Evolutionary conservation across 192 early-diverging fungal genomes (phyloP), one percentile per base, ranked within the genome.

Genomic region (Coemansia sp.): DNA sequence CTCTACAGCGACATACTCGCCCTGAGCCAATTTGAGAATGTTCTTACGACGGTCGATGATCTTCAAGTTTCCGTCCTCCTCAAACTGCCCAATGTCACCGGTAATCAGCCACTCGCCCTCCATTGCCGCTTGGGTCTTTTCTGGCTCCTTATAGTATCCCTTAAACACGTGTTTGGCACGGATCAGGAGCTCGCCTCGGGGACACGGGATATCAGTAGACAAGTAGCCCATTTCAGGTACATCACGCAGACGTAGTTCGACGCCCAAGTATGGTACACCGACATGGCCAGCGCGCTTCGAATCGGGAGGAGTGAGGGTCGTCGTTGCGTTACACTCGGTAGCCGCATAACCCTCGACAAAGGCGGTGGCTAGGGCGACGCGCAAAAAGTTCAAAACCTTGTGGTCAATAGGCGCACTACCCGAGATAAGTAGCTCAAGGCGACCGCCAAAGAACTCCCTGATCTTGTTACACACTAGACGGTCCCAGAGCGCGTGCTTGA

Each of bases 1-100:
- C 83, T 98, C 97, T 36, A 94, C 91, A 4, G 96, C 95, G 65
- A 98, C 89, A 72, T 94, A 98, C 79, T 96, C 94, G 63, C 97
- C 96, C 70, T 96, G 94, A 20, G 92, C 83, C 53, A 97, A 83
- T 79, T 93, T 93, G 71, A 95, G 88, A 18, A 94, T 92, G 65
- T 92, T 90, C 83, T 91, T 95, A 31, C 90, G 80, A 50, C 95
- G 89, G 84, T 95, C 94, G 73, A 98, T 91, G 68, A 98, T 91
- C 55, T 79, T 79, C 47, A 97, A 29, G 33, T 89, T 87, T 18
- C 94, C 95, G 27, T 86, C 78, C 10, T 79, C 83, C 70, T 94
- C 90, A 76, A 92, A 87, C 66, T 85, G 75, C 53, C 92, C 94
- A 73, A 98, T 92, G 78, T 98, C 97, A 40, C 97, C 97, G 38